Conservation (phyloP, 345 rosid species). For the Syzygium grande region DNA sequence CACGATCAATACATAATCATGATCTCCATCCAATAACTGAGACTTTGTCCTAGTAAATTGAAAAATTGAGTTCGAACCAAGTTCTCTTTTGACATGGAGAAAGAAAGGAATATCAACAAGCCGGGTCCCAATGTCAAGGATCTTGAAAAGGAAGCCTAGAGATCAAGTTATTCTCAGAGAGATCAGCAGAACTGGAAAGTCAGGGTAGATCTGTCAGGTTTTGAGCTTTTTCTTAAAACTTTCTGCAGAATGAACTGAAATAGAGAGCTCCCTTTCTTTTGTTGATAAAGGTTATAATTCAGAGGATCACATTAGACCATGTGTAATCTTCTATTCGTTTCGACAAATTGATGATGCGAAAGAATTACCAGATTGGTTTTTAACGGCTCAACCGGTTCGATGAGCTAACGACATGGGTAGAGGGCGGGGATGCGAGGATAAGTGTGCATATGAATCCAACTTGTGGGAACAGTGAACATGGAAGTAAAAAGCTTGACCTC, state of each 20-base stretch:
- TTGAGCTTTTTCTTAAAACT: background rate
- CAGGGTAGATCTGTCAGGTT: background rate
- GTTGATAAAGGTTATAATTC: background rate
- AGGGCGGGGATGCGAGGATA: too few species aligned
- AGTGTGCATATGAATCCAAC: background rate
- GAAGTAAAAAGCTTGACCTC: background rate
- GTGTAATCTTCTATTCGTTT: background rate
- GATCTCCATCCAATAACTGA: background rate
- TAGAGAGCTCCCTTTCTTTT: background rate
- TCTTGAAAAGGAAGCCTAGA: slow-evolving; percentile 2
- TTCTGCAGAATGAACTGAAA: background rate
- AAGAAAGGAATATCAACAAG: background rate
- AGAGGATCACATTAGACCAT: background rate
- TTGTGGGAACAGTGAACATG: background rate
- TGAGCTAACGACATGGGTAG: background rate
- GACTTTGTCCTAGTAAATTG: background rate
- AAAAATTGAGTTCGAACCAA: background rate
- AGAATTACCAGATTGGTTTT: background rate
- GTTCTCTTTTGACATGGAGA: background rate
- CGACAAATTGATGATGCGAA: background rate
- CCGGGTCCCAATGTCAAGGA: background rate
- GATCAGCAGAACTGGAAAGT: background rate
- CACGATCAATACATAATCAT: background rate
- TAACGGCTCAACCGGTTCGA: background rate
- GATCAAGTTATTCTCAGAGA: slow-evolving; percentile 12